A percentile compares a stretch with the other conserved stretches of the same genome.
These are phyloP conservation scores for Pyrus bretschneideri DNA, from an alignment of 306 rosid genomes.

Conservation along the genomic window DNA sequence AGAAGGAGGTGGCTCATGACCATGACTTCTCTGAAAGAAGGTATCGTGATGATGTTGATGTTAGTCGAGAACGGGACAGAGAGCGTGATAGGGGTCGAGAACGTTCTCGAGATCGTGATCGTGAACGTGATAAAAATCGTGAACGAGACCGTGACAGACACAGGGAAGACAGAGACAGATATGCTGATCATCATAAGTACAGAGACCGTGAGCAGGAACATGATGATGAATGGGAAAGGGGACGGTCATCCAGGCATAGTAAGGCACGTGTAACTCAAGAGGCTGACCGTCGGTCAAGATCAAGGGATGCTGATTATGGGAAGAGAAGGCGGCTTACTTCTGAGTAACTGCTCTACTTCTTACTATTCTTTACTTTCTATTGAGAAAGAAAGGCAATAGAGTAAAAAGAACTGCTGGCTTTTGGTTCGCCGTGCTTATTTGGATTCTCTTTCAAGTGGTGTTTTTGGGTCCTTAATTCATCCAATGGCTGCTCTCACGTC, in stretches of 20 bases:
- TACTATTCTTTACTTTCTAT: conserved; percentile 20
- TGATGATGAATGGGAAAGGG: conserved; percentile 85
- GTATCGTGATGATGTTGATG: conserved; percentile 70
- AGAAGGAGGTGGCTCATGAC: conserved; percentile 62
- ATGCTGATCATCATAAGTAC: conserved; percentile 84
- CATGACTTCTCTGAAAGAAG: conserved; percentile 73
- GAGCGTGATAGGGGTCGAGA: conserved; percentile 49
- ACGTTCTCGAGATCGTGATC: conserved; percentile 55
- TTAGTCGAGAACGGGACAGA: conserved; percentile 54
- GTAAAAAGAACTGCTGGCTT: conserved; percentile 4
- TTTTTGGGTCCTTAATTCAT: conserved; percentile 37
- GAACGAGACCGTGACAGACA: conserved; percentile 76
- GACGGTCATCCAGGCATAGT: conserved; percentile 76
- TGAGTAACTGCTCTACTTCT: conserved; percentile 40
- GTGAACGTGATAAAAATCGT: conserved; percentile 47
- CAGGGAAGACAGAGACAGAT: conserved; percentile 76
- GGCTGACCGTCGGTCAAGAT: conserved; percentile 72
- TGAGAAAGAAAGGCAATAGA: conserved; percentile 21
- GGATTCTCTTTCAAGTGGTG: conserved; percentile 32
- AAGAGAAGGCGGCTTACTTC: conserved; percentile 87
- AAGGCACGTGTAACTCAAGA: conserved; percentile 70
- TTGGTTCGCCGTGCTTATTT: conserved; percentile 33
- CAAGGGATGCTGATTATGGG: conserved; percentile 93
- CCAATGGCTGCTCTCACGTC: conserved; percentile 33
- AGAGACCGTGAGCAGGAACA: conserved; percentile 72